Conservation (phyloP, 768 basidiomycete species). For the Pleurotus cornucopiae region DNA sequence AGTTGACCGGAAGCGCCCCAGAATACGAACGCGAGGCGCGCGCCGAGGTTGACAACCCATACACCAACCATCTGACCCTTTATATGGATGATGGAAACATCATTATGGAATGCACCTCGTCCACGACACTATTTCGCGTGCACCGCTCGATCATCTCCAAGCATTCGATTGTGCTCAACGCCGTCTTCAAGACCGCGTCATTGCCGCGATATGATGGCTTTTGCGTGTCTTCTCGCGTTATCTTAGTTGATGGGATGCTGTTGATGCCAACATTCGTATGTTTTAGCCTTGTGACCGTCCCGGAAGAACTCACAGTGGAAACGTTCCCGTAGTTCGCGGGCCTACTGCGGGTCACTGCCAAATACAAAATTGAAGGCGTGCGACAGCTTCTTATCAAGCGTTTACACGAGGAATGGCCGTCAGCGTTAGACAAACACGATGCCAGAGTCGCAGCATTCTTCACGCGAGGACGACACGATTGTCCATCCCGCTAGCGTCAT, state of each 20-base stretch:
- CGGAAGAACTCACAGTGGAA: constrained; percentile 5
- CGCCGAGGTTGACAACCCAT: neutral
- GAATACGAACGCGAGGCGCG: neutral
- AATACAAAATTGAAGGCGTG: constrained; percentile 1
- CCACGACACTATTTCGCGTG: constrained; percentile 1
- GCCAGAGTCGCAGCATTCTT: neutral
- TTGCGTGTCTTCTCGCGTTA: neutral
- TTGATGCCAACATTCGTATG: neutral
- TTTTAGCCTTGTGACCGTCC: neutral
- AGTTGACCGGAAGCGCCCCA: constrained; percentile 2
- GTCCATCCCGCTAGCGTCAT: constrained; percentile 6
- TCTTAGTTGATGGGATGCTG: neutral
- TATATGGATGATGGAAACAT: constrained; percentile 6
- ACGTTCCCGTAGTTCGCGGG: constrained; percentile 2
- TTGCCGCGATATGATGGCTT: neutral
- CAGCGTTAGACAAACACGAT: neutral
- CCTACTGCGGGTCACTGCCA: neutral
- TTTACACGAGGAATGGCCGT: constrained; percentile 2
- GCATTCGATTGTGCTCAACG: neutral
- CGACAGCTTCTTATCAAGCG: neutral
- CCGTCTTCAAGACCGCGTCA: neutral
- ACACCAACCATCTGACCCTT: neutral
- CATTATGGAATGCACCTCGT: neutral
- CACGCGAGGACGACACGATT: neutral
- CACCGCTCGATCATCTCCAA: neutral